Evolutionary conservation across 768 basidiomycete genomes (phyloP).

Genomic region (Phlegmacium glaucopus): DNA sequence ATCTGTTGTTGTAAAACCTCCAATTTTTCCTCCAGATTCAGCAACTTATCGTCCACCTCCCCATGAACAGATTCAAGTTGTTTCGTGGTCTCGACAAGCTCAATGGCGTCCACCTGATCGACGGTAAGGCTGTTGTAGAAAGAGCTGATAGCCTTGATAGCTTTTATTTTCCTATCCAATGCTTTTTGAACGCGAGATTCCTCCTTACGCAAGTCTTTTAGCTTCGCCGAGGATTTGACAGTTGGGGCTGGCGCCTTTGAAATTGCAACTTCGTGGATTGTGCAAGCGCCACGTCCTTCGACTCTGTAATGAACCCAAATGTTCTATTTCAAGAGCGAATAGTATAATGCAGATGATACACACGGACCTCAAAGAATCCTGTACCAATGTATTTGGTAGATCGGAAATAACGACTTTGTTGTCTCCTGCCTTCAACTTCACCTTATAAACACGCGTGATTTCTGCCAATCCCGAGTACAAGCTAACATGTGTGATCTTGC

Average conservation of each 20-base stretch:
- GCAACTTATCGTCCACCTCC: constrained; percentile 22
- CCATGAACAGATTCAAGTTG: constrained; percentile 21
- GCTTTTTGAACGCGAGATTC: constrained; percentile 16
- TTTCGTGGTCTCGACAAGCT: constrained; percentile 15
- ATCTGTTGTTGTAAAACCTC: constrained; percentile 15
- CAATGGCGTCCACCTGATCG: constrained; percentile 17
- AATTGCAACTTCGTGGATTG: constrained; percentile 34
- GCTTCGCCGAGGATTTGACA: constrained; percentile 17
- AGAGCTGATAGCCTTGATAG: constrained; percentile 19
- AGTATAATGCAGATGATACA: not conserved
- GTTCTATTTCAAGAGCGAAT: not conserved
- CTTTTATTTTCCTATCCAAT: constrained; percentile 19
- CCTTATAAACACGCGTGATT: constrained; percentile 28
- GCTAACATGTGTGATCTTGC: constrained; percentile 32
- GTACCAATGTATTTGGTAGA: constrained; percentile 26
- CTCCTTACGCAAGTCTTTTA: constrained; percentile 15
- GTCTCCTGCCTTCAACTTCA: constrained; percentile 25
- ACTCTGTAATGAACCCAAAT: constrained; percentile 19
- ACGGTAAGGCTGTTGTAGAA: constrained; percentile 25
- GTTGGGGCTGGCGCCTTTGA: constrained; percentile 10
- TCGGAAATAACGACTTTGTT: constrained; percentile 30
- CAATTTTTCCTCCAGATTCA: constrained; percentile 18
- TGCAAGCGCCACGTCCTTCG: constrained; percentile 30
- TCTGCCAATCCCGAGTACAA: constrained; percentile 32
- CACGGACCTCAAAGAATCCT: constrained; percentile 26